phyloP scores from a whole-genome alignment of 163 green algal genomes.

The Chlamydomonas reinhardtii region DNA sequence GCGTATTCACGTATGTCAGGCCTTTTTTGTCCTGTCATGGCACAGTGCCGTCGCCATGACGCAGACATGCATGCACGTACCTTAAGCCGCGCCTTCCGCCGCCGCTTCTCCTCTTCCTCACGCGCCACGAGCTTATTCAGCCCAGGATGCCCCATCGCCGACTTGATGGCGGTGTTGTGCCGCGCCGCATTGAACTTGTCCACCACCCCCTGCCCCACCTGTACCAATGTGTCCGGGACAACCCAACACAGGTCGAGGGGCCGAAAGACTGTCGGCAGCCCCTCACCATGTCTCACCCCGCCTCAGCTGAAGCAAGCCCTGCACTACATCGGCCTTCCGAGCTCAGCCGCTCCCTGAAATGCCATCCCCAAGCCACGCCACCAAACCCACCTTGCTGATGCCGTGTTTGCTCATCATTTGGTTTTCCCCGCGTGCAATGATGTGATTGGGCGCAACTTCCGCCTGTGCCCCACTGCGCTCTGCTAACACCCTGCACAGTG shows the following conservation, averaged over 20 bases:
- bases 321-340: no score
- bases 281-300: no score
- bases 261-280: no score
- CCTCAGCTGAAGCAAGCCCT: no score
- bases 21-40: no score
- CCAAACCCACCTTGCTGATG: slow-evolving; percentile 18
- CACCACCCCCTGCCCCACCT: slow-evolving; percentile 38
- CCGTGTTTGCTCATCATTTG: slow-evolving; percentile 27
- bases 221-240: neutral
- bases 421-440: slow-evolving; percentile 26
- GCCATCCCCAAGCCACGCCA: no score
- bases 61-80: no score
- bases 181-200: slow-evolving; percentile 50
- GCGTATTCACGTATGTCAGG: no score
- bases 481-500: slow-evolving; percentile 21
- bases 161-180: slow-evolving; percentile 44
- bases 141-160: slow-evolving; percentile 35
- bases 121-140: slow-evolving; percentile 45
- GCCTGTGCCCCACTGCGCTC: neutral
- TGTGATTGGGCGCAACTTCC: slow-evolving; percentile 22
- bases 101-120: slow-evolving; percentile 43
- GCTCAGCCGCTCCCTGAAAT: no score
- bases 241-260: no score
- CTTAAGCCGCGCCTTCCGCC: slow-evolving; percentile 3
- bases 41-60: no score